A percentile compares a stretch with the other conserved stretches of the same genome.
Conservation (phyloP, 1,284 basidiomycete species). For the Pseudozyma hubeiensis region DNA sequence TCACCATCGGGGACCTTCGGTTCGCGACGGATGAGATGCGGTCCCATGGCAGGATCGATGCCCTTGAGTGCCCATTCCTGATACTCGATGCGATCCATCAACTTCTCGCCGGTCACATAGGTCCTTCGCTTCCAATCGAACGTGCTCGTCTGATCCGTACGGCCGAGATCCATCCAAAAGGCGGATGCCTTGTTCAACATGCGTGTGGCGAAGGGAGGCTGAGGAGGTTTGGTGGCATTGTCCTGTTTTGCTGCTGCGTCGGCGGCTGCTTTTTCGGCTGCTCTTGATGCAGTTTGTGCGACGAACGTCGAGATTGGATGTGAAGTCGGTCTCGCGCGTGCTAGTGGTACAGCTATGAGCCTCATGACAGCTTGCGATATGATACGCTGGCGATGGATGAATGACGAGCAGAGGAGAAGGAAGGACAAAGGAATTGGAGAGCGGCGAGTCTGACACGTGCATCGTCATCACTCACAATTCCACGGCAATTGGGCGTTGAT, state of each 20-base stretch:
- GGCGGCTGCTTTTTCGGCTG: slow-evolving; percentile 38
- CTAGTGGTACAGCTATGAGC: slow-evolving; percentile 62
- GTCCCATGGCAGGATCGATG: slow-evolving; percentile 61
- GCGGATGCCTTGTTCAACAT: slow-evolving; percentile 56
- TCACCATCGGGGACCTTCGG: slow-evolving; percentile 9
- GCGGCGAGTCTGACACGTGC: slow-evolving; percentile 1
- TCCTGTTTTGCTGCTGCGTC: slow-evolving; percentile 29
- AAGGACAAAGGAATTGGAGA: neutral
- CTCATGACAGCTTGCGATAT: slow-evolving; percentile 39
- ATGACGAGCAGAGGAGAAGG: neutral
- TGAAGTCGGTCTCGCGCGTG: slow-evolving; percentile 43
- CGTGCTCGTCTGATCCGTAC: slow-evolving; percentile 52
- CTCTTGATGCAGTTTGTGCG: slow-evolving; percentile 51
- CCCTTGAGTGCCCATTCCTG: slow-evolving; percentile 68
- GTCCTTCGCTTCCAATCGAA: slow-evolving; percentile 65
- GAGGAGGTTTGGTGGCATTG: slow-evolving; percentile 12
- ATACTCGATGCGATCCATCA: slow-evolving; percentile 68
- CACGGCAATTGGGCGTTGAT: slow-evolving; percentile 8
- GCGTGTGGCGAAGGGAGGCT: slow-evolving; percentile 45
- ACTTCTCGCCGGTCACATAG: slow-evolving; percentile 56
- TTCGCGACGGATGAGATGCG: slow-evolving; percentile 27
- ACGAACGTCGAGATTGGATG: slow-evolving; percentile 60
- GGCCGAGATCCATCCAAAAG: slow-evolving; percentile 63
- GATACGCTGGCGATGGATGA: neutral
- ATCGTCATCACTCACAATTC: slow-evolving; percentile 14